Conservation (phyloP, 1,284 basidiomycete species). For the Puccinia novopanici region DNA sequence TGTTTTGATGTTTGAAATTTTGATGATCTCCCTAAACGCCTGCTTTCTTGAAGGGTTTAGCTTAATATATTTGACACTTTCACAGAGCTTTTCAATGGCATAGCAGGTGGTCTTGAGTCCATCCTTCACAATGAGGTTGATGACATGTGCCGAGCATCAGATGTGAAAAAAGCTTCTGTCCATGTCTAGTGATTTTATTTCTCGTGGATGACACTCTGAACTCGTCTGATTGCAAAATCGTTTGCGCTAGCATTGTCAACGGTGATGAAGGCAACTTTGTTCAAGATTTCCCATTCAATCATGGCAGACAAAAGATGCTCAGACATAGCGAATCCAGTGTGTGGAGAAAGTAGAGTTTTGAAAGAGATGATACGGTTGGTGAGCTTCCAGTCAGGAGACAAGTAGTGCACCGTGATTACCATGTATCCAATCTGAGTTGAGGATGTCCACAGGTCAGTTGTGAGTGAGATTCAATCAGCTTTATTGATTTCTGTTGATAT, state of each 20-base stretch:
- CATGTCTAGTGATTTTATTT: background rate
- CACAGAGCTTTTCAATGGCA: background rate
- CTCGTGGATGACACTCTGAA: background rate
- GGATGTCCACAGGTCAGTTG: background rate
- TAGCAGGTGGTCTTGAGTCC: background rate
- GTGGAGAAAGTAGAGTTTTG: background rate
- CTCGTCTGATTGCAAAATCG: background rate
- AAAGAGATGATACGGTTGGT: background rate
- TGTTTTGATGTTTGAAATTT: background rate
- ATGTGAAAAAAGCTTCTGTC: too few species aligned
- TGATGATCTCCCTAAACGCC: background rate
- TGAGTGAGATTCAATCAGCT: background rate
- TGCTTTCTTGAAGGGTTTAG: background rate
- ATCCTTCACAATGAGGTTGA: conserved; percentile 6
- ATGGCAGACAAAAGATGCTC: background rate
- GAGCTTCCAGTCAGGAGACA: background rate
- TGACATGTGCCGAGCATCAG: background rate
- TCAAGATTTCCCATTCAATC: background rate
- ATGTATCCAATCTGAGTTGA: background rate
- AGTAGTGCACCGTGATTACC: background rate
- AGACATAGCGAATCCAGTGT: background rate
- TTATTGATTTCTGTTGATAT: background rate
- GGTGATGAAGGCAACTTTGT: background rate
- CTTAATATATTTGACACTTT: background rate
- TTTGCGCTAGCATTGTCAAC: background rate